These are phyloP conservation scores for Chiua sp. DNA, from an alignment of 1,284 basidiomycete species.

Conservation along the genomic window DNA sequence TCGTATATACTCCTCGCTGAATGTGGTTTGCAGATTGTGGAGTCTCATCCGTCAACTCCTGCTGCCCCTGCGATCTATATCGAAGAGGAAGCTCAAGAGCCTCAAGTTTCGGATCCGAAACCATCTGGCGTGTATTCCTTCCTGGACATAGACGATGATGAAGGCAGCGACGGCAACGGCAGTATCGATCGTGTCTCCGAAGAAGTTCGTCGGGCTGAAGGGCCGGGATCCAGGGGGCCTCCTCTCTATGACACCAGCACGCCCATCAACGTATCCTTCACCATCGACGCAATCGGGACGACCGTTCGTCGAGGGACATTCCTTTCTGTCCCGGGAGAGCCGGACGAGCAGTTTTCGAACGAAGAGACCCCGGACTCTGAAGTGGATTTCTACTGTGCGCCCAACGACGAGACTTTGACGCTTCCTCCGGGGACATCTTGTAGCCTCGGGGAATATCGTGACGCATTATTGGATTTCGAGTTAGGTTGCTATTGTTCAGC, in stretches of 20 bases:
- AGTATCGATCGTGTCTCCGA: background rate
- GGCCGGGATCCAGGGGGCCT: background rate
- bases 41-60: background rate
- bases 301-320: background rate
- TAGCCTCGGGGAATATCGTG: background rate
- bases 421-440: background rate
- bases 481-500: background rate
- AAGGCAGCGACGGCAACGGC: background rate
- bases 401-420: background rate
- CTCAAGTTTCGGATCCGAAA: background rate
- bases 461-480: background rate
- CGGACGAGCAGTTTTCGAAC: background rate
- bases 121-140: slow-evolving; percentile 1
- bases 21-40: background rate
- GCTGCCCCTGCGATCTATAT: slow-evolving; percentile 1
- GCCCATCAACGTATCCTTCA: background rate
- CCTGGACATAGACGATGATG: background rate
- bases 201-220: background rate
- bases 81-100: background rate
- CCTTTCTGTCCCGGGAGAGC: background rate
- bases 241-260: background rate
- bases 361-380: background rate
- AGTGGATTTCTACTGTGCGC: background rate
- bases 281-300: background rate
- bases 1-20: background rate